Percentiles rank a stretch among this genome's conserved stretches.
Conservation (phyloP, 2,329 filamentous ascomycete genomes). For the Exophiala dermatitidis region DNA sequence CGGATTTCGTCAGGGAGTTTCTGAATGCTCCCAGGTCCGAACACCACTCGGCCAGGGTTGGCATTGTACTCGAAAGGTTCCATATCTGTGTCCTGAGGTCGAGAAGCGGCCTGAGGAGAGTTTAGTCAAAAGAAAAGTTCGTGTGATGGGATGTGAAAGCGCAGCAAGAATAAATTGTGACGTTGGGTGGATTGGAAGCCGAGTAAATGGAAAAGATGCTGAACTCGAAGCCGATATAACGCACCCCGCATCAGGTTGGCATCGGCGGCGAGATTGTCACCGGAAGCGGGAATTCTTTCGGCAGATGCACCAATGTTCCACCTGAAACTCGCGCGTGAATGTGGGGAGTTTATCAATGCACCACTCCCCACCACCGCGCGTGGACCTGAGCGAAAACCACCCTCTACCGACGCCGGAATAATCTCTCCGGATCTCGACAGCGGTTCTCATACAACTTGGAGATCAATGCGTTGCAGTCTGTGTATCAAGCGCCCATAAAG, state of each 20-base stretch:
- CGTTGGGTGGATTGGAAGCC: not conserved
- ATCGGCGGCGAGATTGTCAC: not conserved
- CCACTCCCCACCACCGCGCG: too few species aligned
- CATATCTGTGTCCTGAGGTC: constrained; percentile 32
- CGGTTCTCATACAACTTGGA: too few species aligned
- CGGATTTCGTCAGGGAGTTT: constrained; percentile 40
- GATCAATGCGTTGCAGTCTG: too few species aligned
- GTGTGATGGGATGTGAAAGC: not conserved
- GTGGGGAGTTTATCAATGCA: too few species aligned
- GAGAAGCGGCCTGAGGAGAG: not conserved
- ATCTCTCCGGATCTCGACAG: not conserved
- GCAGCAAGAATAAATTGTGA: not conserved
- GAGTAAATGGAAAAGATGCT: not conserved
- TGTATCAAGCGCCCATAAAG: not conserved
- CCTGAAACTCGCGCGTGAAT: too few species aligned
- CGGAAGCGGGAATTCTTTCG: constrained; percentile 10
- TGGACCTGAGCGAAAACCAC: too few species aligned
- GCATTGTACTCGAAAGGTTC: constrained; percentile 51
- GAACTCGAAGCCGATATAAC: too few species aligned
- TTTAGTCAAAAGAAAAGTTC: not conserved
- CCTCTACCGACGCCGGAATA: not conserved
- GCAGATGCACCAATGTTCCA: not conserved
- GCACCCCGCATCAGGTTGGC: too few species aligned
- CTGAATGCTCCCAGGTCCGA: constrained; percentile 49
- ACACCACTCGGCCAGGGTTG: constrained; percentile 50